Evolutionary conservation across 495 filamentous ascomycete genomes (phyloP), one percentile per base, ranked within the genome.

Genomic region (Hypoxylon cercidicola): DNA sequence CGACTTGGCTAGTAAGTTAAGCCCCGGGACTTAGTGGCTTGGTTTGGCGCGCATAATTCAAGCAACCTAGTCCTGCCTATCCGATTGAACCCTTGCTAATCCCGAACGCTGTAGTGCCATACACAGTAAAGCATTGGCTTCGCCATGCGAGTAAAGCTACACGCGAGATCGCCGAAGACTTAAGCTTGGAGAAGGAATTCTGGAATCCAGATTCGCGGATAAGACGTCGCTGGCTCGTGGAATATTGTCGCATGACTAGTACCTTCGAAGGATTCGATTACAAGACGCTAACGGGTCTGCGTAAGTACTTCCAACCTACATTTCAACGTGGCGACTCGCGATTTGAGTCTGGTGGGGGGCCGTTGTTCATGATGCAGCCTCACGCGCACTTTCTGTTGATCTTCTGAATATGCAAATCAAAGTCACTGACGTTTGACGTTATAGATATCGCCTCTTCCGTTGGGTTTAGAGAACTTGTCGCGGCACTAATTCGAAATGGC

Each of bases 121-220:
- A 78, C 23, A 66, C 74, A 9, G 66, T 75, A 46, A 78, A 78
- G 51, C 48, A 78, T 46, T 78, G 75, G 75, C 67, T 78, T 16
- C 66, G 68, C 21, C 75, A 78, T 39, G 75, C 71, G 2, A 72
- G 72, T 34, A 71, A 78, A 16, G 75, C 75, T 18, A 78, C 75
- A 9, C 69, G 50, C 15, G 75, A 78, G 37, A 72, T 78, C 32
- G 74, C 70, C 9, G 73, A 78, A 15, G 66, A 73, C 34, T 56
- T 78, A 21, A 74, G 72, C 45, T 21, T 68, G 6, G 72, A 77
- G 20, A 48, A 73, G 15, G 68, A 68, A 15, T 78, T 78, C 49
- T 78, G 75, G 75, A 63, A 65, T 20, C 50, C 56, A 1, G 69
- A 73, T 21, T 76, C 75, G 21, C 30, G 39, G 3, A 68, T 73